Conservation (phyloP, 176 grass and related monocot species). For the Luzula sylvatica region DNA sequence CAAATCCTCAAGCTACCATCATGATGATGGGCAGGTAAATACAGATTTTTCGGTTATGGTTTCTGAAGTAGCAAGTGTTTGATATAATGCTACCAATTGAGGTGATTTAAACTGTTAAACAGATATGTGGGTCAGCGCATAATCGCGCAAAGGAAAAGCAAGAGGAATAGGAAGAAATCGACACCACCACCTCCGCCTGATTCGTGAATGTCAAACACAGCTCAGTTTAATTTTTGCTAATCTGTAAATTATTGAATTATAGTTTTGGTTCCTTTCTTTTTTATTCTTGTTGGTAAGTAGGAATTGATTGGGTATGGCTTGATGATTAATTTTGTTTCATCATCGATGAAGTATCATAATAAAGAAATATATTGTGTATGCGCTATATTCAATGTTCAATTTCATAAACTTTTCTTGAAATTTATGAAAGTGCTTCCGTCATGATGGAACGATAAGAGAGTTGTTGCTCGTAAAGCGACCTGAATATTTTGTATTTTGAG, state of each 20-base stretch:
- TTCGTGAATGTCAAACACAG: constrained; percentile 10
- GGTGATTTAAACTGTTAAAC: constrained; percentile 2
- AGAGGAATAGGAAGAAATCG: constrained; percentile 27
- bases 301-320: neutral
- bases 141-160: constrained; percentile 39
- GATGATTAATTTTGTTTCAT: neutral
- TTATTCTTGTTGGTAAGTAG: neutral
- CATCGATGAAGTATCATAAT: neutral
- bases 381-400: neutral
- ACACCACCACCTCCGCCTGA: constrained; percentile 6
- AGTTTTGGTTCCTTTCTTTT: constrained; percentile 6
- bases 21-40: constrained; percentile 96
- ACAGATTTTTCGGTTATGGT: neutral
- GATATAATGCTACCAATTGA: neutral
- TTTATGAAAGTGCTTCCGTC: constrained; percentile 47
- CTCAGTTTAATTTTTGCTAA: constrained; percentile 7
- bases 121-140: constrained; percentile 70
- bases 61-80: neutral
- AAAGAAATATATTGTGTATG: constrained; percentile 2
- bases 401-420: neutral
- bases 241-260: constrained; percentile 9
- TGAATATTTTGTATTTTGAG: constrained; percentile 81
- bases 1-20: constrained; percentile 81
- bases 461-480: constrained; percentile 79
- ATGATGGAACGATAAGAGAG: constrained; percentile 49